phyloP scores from a whole-genome alignment of 2,329 filamentous ascomycete species.

The Xylariaceae sp. region DNA sequence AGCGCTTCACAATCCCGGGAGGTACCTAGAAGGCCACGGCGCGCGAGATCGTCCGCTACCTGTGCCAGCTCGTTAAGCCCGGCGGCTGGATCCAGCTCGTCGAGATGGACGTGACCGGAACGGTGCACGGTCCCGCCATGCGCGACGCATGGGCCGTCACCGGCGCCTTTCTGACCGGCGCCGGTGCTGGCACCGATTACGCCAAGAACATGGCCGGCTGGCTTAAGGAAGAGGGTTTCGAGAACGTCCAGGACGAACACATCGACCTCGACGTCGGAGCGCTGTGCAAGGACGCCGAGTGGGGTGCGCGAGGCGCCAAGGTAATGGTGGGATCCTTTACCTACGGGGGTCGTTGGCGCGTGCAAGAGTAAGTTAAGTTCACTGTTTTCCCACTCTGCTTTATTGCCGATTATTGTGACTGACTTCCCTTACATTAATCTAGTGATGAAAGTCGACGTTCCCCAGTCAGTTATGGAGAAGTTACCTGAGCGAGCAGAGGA shows the following conservation, averaged over 20 bases:
- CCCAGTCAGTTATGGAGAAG: too few relatives aligned
- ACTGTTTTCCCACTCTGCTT: too few relatives aligned
- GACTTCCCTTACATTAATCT: too few relatives aligned
- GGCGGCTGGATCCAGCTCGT: slow-evolving; percentile 11
- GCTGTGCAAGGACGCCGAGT: too few relatives aligned
- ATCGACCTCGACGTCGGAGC: too few relatives aligned
- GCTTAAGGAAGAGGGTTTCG: slow-evolving; percentile 2
- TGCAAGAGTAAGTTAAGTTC: too few relatives aligned
- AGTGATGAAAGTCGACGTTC: too few relatives aligned
- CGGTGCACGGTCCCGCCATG: neutral
- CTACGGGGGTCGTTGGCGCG: too few relatives aligned
- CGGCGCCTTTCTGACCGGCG: neutral
- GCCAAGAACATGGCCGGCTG: neutral
- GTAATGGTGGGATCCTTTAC: too few relatives aligned
- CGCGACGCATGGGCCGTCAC: neutral
- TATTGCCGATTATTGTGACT: too few relatives aligned
- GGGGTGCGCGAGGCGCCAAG: too few relatives aligned
- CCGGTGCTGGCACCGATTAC: neutral
- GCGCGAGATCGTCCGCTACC: slow-evolving; percentile 2
- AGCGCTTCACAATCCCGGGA: slow-evolving; percentile 6
- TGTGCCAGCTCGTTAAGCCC: slow-evolving; percentile 3
- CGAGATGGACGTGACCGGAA: slow-evolving; percentile 2
- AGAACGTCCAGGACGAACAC: slow-evolving; percentile 23
- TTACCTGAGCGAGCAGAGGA: too few relatives aligned
- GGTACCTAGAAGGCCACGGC: slow-evolving; percentile 2